A percentile compares a stretch with the other conserved stretches of the same genome.
Evolutionary conservation across 768 basidiomycete species (phyloP).

Genomic region (Cystobasidium tubakii): DNA sequence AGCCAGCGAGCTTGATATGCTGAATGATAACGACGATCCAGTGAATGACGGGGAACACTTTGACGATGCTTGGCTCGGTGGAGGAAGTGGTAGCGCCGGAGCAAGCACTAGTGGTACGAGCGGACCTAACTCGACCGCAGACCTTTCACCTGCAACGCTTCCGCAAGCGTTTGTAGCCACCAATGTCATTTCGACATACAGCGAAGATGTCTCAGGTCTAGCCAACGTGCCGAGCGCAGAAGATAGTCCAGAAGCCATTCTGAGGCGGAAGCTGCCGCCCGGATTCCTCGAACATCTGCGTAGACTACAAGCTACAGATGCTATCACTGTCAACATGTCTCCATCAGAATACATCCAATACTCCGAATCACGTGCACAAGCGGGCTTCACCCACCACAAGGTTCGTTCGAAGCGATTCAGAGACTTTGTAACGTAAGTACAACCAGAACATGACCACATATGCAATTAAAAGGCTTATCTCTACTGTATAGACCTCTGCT

Average conservation of each 20-base stretch:
- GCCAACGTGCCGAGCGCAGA: neutral
- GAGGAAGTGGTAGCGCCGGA: neutral
- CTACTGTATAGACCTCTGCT: conserved; percentile 8
- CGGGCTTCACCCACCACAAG: conserved; percentile 10
- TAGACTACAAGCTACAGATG: conserved; percentile 13
- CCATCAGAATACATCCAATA: conserved; percentile 26
- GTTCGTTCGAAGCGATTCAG: conserved; percentile 14
- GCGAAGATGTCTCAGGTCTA: neutral
- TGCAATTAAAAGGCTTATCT: neutral
- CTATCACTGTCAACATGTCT: conserved; percentile 12
- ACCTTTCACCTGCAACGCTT: conserved; percentile 9
- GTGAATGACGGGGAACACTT: neutral
- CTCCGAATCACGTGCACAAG: conserved; percentile 24
- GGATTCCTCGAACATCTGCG: conserved; percentile 24
- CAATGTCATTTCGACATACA: neutral
- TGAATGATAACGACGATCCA: neutral
- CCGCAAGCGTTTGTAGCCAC: neutral
- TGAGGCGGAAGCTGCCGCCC: neutral
- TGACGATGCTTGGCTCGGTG: conserved; percentile 16
- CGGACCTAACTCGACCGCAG: neutral
- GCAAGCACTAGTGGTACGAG: neutral
- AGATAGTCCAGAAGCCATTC: neutral
- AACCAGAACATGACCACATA: too few species aligned
- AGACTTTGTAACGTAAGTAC: conserved; percentile 13
- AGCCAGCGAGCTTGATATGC: conserved; percentile 24